These are phyloP conservation scores for Senna siamea DNA, from an alignment of 306 rosid genomes.

Conservation along the genomic window DNA sequence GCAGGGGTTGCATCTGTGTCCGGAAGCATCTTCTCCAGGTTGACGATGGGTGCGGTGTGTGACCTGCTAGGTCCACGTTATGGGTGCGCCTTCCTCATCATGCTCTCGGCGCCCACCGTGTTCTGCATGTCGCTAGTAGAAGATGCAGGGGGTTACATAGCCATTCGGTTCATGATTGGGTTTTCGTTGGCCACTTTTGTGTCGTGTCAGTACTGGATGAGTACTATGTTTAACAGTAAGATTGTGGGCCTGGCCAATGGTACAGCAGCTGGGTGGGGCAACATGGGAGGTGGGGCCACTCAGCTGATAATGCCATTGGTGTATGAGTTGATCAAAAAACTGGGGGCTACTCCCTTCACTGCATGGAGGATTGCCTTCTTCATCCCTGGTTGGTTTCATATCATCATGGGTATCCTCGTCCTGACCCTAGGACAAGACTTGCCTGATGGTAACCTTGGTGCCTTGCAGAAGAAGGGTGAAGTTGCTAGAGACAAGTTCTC, in stretches of 20 bases:
- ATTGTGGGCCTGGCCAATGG: constrained; percentile 86
- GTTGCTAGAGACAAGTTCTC: constrained; percentile 75
- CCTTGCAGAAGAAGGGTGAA: constrained; percentile 76
- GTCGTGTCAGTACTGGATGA: constrained; percentile 97
- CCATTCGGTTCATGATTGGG: constrained; percentile 82
- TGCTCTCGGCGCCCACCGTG: constrained; percentile 74
- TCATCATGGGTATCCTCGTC: constrained; percentile 75
- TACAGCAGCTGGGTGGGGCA: constrained; percentile 95
- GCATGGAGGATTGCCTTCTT: constrained; percentile 92
- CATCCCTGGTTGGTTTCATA: constrained; percentile 69
- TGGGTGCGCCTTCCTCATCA: constrained; percentile 76
- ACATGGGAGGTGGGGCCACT: constrained; percentile 97
- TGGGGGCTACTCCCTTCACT: constrained; percentile 46
- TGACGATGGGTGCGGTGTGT: constrained; percentile 78
- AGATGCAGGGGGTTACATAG: constrained; percentile 64
- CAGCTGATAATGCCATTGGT: constrained; percentile 87
- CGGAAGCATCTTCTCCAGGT: constrained; percentile 82
- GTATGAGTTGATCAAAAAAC: constrained; percentile 52
- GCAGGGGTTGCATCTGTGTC: constrained; percentile 94
- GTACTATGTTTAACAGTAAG: constrained; percentile 84
- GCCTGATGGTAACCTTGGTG: constrained; percentile 84
- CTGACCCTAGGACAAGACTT: constrained; percentile 80
- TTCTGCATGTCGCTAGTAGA: constrained; percentile 80
- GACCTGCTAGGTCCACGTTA: constrained; percentile 82
- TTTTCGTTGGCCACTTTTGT: constrained; percentile 91